phyloP scores from a whole-genome alignment of 2,329 filamentous ascomycete species.

The Hymenoscyphus infarciens region DNA sequence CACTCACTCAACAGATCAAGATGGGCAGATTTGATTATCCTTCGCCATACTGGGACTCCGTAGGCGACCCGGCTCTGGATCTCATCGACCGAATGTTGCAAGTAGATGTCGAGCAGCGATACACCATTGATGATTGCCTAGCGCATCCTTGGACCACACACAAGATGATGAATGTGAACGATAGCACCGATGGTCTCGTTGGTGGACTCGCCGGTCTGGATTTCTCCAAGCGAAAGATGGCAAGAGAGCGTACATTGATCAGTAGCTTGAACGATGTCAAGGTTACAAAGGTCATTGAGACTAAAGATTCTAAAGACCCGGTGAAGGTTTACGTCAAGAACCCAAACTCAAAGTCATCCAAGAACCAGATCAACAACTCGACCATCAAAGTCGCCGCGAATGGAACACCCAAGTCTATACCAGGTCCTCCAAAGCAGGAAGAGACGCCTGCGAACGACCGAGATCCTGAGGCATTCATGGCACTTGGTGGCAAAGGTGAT shows the following conservation, averaged over 20 bases:
- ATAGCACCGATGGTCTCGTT: constrained; percentile 89
- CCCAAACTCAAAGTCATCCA: constrained; percentile 40
- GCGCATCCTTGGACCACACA: constrained; percentile 85
- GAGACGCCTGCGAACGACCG: constrained; percentile 63
- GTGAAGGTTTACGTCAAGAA: constrained; percentile 79
- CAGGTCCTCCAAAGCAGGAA: constrained; percentile 50
- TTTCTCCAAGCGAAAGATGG: constrained; percentile 75
- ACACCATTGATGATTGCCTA: constrained; percentile 86
- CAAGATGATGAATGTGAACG: constrained; percentile 57
- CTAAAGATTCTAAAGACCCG: constrained; percentile 49
- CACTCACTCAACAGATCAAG: constrained; percentile 84
- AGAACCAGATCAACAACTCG: constrained; percentile 43
- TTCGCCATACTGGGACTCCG: constrained; percentile 90
- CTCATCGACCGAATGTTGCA: constrained; percentile 94
- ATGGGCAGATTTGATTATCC: constrained; percentile 89
- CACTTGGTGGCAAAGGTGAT: constrained; percentile 83
- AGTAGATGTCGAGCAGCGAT: constrained; percentile 78
- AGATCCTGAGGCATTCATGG: constrained; percentile 72
- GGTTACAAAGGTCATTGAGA: constrained; percentile 55
- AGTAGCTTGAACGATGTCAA: constrained; percentile 75
- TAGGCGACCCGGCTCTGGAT: constrained; percentile 82
- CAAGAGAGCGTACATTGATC: constrained; percentile 81
- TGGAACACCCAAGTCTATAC: constrained; percentile 25
- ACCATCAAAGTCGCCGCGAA: constrained; percentile 33
- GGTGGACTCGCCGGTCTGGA: constrained; percentile 80